Evolutionary conservation across 2,329 filamentous ascomycete genomes (phyloP), one percentile per base, ranked within the genome.

Genomic region (Aureobasidium sp.): DNA sequence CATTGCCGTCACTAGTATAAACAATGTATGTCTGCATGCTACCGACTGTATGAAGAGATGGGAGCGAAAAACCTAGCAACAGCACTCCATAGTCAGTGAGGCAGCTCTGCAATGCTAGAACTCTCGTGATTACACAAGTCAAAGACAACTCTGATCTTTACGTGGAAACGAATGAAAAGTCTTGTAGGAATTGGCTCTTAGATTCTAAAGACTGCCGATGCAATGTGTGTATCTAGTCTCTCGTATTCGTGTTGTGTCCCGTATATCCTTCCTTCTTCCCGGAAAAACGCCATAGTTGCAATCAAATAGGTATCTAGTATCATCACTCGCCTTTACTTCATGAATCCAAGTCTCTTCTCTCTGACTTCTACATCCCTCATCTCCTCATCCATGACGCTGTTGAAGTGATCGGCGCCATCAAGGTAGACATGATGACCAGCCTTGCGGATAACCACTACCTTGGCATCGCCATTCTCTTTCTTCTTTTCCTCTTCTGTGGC

Each of bases 401-500:
- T 90, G 70, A 90, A 90, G 66, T 89, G 81, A 67, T 89, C 81
- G 76, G 80, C 83, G 1, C 84, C 85, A 69, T 90, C 87, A 1
- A 90, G 73, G 70, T 90, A 90, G 5, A 90, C 73, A 73, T 90
- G 87, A 72, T 90, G 87, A 0, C 87, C 87, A 0, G 87, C 86
- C 48, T 84, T 82, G 63, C 81, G 78, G 54, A 99, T 87, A 35
- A 97, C 80, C 5, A 93, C 74, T 0, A 97, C 92, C 75, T 89
- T 94, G 9, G 88, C 89, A 45, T 85, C 85, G 5, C 93, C 92
- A 61, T 90, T 89, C 70, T 97, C 93, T 3, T 76, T 77, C 63
- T 78, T 76, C 72, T 81, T 84, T 73, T 95, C 89, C 62, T 91
- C 87, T 1, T 81, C 78, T 0, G 82, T 87, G 24, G 82, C 88